Base-by-base conservation (phyloP, 805 yeast genomes). In the Candida succiphila region DNA sequence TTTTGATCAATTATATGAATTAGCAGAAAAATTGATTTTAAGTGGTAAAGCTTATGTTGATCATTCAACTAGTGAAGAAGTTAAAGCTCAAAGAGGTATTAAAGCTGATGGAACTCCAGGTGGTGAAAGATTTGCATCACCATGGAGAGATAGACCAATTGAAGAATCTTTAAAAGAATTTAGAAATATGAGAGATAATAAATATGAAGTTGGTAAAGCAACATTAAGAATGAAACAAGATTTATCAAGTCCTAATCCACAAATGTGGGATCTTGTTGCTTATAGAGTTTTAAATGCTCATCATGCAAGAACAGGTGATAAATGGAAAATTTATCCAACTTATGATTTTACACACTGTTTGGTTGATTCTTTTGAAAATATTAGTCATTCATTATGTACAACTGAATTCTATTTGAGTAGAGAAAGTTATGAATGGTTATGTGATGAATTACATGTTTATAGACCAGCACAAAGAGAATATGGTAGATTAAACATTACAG, bases 201-300 rank as follows among this genome's bases (percentile, higher is more conserved):
- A 67, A 42, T 92, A 81, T 61, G 67, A 72, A 44, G 87, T 87
- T 27, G 97, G 97, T 44, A 84, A 85, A 58, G 97, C 95, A 21
- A 86, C 87, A 9, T 69, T 92, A 54, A 80, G 99, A 63, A 92
- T 92, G 97, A 89, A 89, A 57, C 96, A 86, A 67, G 95, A 92
- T 51, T 64, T 92, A 42, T 54, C 59, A 7, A 82, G 92, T 14
- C 95, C 96, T 42, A 83, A 85, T 42, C 99, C 99, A 14, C 98
- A 92, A 64, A 92, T 92, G 98, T 92, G 99, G 99, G 99, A 92
- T 61, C 70, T 92, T 43, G 92, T 92, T 41, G 98, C 98, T 10
- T 92, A 92, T 63, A 75, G 99, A 57, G 95, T 92, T 3, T 67
- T 92, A 48, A 72, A 89, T 47, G 87, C 95, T 12, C 75, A 87